Evolutionary conservation across 176 grass and related monocot genomes (phyloP), one percentile per base, ranked within the genome.

Genomic region (Oryza rufipogon): DNA sequence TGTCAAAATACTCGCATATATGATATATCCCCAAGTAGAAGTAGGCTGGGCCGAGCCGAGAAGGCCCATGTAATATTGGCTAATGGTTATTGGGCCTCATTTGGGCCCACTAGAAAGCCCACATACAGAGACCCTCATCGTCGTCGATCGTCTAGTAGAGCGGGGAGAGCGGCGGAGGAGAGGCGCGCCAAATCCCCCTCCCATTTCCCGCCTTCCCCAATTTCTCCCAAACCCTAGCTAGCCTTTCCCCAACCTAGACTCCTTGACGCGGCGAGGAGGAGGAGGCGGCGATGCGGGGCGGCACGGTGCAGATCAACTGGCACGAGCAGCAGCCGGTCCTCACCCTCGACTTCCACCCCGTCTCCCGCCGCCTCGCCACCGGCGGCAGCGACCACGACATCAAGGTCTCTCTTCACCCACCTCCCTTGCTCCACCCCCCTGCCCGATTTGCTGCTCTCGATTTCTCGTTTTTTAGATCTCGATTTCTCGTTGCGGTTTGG

Each of bases 241-340:
- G 0, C 4, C 34, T 4, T 49, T 9, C 47, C 47, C 47, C 19
- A 2, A 13, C 38, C 41, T 42, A 4, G 19, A 20, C 16, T 36
- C 36, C 36, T 36, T 7, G 39, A 41, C 39, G 52, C 80, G 52
- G 70, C 20, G n/a, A 20, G 1, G 56, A 20, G 20, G 56, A 20
- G 0, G 56, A 63, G 58, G 2, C 26, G 80, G 80, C 38, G 79
- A 98, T 99, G 96, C 92, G 85, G n/a, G 96, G 96, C 86, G 96
- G 96, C 48, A 99, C 96, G 68, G 89, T 99, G 49, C 96, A 99
- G 88, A 93, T 99, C 89, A 96, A 91, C 86, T 99, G 96, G 96
- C 96, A 99, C 86, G 96, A 99, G 74, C 81, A 80, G 56, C 91
- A 96, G 81, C 96, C 93, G 10, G 96, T 99, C 71, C 93, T 99